Percentiles rank a stretch among this genome's conserved stretches.
Conservation (phyloP, 106 monocot genomes). For the Acorus gramineus region DNA sequence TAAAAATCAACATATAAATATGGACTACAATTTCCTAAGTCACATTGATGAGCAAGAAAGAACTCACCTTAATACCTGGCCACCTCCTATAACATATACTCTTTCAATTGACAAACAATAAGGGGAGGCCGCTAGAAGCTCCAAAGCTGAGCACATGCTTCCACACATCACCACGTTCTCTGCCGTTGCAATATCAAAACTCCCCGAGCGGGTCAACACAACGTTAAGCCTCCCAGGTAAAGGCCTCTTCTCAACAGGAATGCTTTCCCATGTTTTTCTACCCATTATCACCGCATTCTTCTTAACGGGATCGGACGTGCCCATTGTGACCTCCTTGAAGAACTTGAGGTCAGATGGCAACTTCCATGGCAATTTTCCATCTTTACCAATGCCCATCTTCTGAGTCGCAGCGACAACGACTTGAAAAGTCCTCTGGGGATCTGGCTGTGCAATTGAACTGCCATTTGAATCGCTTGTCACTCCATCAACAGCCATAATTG, state of each 20-base stretch:
- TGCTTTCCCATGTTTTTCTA: constrained; percentile 90
- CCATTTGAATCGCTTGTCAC: constrained; percentile 18
- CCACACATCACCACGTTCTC: constrained; percentile 80
- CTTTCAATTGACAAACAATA: constrained; percentile 84
- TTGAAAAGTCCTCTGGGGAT: constrained; percentile 52
- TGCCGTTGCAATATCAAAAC: constrained; percentile 62
- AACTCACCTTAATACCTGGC: constrained; percentile 68
- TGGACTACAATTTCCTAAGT: background rate
- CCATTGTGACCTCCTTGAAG: constrained; percentile 71
- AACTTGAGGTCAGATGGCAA: constrained; percentile 78
- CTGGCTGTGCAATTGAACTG: constrained; percentile 10
- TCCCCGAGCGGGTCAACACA: constrained; percentile 80
- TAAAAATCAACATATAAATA: constrained; percentile 2
- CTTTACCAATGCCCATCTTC: constrained; percentile 82
- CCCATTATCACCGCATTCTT: constrained; percentile 99
- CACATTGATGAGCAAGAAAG: background rate
- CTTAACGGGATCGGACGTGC: constrained; percentile 65
- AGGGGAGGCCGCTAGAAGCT: constrained; percentile 62
- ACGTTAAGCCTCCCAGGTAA: constrained; percentile 82
- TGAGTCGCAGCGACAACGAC: constrained; percentile 87
- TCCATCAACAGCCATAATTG: constrained; percentile 24
- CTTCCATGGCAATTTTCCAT: constrained; percentile 79
- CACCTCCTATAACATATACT: constrained; percentile 93
- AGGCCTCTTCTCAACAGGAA: constrained; percentile 58
- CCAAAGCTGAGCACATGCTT: constrained; percentile 70